Conservation (phyloP, 2,329 filamentous ascomycete species). For the Rugonectria rugulosa region DNA sequence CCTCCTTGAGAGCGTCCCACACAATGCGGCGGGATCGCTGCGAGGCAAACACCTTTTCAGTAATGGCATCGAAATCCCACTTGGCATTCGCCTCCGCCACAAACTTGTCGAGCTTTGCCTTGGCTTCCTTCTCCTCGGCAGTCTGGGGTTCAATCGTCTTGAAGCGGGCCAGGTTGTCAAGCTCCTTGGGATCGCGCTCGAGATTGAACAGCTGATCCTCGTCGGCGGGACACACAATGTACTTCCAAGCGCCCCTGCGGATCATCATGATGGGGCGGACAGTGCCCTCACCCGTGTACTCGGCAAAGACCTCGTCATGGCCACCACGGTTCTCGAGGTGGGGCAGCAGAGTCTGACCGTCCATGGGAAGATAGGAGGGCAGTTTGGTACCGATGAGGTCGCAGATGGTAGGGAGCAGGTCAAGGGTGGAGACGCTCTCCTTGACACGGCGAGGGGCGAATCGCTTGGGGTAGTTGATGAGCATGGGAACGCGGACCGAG, state of each 20-base stretch:
- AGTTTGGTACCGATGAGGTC: constrained; percentile 79
- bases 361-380: constrained; percentile 77
- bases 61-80: constrained; percentile 85
- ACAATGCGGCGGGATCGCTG: constrained; percentile 82
- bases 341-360: constrained; percentile 83
- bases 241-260: constrained; percentile 88
- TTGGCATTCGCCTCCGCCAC: constrained; percentile 74
- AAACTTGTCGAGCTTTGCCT: constrained; percentile 69
- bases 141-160: constrained; percentile 50
- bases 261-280: constrained; percentile 94
- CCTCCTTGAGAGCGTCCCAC: constrained; percentile 80
- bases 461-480: constrained; percentile 80
- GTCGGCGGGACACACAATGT: constrained; percentile 84
- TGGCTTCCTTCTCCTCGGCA: constrained; percentile 54
- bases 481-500: constrained; percentile 86
- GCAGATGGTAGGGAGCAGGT: constrained; percentile 87
- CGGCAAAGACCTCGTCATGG: constrained; percentile 88
- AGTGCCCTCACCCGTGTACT: constrained; percentile 95
- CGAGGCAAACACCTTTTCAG: constrained; percentile 74
- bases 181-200: constrained; percentile 75
- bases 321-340: constrained; percentile 71
- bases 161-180: constrained; percentile 72
- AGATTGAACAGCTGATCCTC: constrained; percentile 87
- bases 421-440: constrained; percentile 89
- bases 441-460: constrained; percentile 79